Base-by-base conservation (phyloP, 495 filamentous ascomycete species). In the Xylaria grammica region DNA sequence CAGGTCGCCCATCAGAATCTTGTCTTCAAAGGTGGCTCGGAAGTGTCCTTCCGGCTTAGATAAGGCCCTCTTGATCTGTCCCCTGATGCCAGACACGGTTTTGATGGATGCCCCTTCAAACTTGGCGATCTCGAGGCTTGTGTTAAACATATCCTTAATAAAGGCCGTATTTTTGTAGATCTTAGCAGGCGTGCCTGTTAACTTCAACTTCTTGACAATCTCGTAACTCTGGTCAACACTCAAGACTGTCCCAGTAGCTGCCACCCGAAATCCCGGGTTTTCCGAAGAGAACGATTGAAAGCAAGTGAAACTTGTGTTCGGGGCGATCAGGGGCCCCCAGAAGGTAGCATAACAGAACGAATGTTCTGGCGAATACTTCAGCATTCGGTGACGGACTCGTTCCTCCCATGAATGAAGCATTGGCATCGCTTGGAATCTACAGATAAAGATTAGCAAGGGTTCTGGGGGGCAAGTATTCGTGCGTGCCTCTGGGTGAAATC, bases 91-190 rank as follows among this genome's bases (percentile, higher is more conserved):
- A 4, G 94, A 97, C 27, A 99, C 95, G 0, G 95, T 99, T 61
- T 92, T 90, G 77, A 99, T 94, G 49, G 90, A 87, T 10, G 95
- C 95, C 40, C 95, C 96, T 79, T 98, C 95, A 71, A 99, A 98
- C 77, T 98, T 98, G 74, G 95, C 94, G 62, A 98, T 93, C 74
- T 99, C 95, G 15, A 99, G 84, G 0, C 91, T 81, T 0, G 89
- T 89, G 70, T 85, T 93, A 82, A 99, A 99, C 95, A 99, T 99
- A 75, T 97, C 92, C 74, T 93, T 94, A 81, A 99, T 95, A 78
- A 99, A 98, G 19, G 95, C 93, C 0, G 95, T 99, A 79, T 99
- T 99, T 74, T 96, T 96, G 86, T 97, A 99, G 77, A 99, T 96
- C 81, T 98, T 99, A 80, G 92, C 94, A 6, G 95, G 92, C 29